phyloP scores from a whole-genome alignment of 2,329 filamentous ascomycete genomes.

The Trichophyton benhamiae region DNA sequence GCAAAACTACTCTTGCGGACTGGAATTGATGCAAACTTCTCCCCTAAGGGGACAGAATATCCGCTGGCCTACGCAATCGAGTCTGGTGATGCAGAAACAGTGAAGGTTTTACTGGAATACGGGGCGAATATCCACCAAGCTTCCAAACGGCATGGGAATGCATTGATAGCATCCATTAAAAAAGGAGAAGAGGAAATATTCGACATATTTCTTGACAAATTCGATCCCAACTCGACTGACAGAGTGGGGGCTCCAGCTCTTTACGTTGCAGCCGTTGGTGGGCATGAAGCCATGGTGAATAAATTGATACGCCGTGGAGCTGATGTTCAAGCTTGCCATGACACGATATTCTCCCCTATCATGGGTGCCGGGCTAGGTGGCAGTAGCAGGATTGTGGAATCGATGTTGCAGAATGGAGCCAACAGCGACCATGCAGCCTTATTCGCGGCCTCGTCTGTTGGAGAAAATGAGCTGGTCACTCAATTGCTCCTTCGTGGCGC shows the following conservation, averaged over 20 bases:
- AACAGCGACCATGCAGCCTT: neutral
- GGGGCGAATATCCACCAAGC: neutral
- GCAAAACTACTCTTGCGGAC: conserved; percentile 65
- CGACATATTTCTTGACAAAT: neutral
- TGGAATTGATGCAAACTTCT: conserved; percentile 47
- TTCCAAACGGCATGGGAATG: neutral
- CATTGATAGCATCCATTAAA: neutral
- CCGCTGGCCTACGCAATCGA: neutral
- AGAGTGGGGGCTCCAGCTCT: neutral
- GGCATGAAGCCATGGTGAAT: neutral
- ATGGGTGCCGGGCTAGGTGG: neutral
- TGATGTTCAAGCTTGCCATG: neutral
- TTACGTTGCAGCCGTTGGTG: neutral
- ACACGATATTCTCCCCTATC: neutral
- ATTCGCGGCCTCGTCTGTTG: neutral
- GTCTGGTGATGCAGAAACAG: neutral
- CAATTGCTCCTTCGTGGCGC: neutral
- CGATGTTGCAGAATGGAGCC: neutral
- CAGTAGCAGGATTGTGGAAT: neutral
- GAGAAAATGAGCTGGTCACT: neutral
- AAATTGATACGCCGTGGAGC: neutral
- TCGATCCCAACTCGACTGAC: neutral
- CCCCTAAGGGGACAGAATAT: neutral
- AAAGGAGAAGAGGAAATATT: neutral
- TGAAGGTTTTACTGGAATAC: neutral